These are phyloP conservation scores for Aphanomyces cochlioides DNA, from an alignment of 352 stramenopile species.

Conservation along the genomic window DNA sequence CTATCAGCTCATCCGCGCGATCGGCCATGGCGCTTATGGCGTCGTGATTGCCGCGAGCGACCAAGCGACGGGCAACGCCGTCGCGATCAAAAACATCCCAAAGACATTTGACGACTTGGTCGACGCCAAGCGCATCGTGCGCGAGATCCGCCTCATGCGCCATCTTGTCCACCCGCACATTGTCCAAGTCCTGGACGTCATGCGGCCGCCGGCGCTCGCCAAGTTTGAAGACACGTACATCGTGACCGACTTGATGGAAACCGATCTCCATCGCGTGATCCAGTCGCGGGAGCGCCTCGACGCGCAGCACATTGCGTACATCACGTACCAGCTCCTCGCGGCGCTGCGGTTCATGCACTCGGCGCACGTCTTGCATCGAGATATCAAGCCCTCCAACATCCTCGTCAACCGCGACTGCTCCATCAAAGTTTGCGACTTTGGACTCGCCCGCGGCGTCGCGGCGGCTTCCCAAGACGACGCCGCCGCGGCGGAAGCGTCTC, in stretches of 20 bases:
- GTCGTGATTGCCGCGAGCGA: conserved; percentile 78
- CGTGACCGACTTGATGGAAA: conserved; percentile 32
- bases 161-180: conserved; percentile 54
- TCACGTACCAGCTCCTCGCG: conserved; percentile 81
- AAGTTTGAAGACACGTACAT: conserved; percentile 38
- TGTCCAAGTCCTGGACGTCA: conserved; percentile 27
- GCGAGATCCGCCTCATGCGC: conserved; percentile 79
- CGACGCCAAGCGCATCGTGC: conserved; percentile 80
- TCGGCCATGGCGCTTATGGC: conserved; percentile 74
- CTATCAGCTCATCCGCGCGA: conserved; percentile 68
- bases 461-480: conserved; percentile 36
- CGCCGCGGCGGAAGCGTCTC: conserved; percentile 46
- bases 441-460: conserved; percentile 56
- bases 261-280: conserved; percentile 60
- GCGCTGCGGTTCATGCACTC: conserved; percentile 81
- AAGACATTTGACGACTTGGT: conserved; percentile 82
- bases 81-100: conserved; percentile 83
- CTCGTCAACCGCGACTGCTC: conserved; percentile 91
- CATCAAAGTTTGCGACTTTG: conserved; percentile 89
- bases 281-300: conserved; percentile 66
- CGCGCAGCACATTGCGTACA: conserved; percentile 73
- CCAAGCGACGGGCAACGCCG: conserved; percentile 74
- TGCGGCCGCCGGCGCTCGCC: conserved; percentile 31
- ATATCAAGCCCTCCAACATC: conserved; percentile 97
- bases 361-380: conserved; percentile 81